Conservation (phyloP, 2,329 filamentous ascomycete species). For the Trichoderma gracile region DNA sequence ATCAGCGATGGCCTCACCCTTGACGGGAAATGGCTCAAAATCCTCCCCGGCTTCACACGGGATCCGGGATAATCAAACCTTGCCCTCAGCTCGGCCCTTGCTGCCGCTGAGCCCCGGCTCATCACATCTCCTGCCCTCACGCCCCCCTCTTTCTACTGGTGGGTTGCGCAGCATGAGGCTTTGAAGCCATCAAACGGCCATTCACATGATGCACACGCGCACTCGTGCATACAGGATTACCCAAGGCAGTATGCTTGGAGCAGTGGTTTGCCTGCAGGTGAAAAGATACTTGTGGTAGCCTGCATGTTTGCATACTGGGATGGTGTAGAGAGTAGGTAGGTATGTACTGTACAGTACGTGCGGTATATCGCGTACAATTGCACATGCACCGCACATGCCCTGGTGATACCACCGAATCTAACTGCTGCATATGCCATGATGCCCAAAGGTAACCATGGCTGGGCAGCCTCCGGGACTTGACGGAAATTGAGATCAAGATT, state of each 20-base stretch:
- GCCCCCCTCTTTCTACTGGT: neutral
- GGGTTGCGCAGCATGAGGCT: conserved; percentile 10
- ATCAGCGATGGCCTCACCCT: too few species aligned
- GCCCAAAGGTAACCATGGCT: conserved; percentile 23
- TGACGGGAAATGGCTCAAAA: neutral
- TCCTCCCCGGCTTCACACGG: neutral
- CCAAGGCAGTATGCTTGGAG: neutral
- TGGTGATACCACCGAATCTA: neutral
- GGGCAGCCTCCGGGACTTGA: conserved; percentile 21
- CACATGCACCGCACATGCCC: neutral
- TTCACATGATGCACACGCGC: conserved; percentile 13
- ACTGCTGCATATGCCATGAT: conserved; percentile 20
- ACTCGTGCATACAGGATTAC: conserved; percentile 12
- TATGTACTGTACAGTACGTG: too few species aligned
- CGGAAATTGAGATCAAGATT: conserved; percentile 20
- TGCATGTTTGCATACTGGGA: too few species aligned
- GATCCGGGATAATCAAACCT: conserved; percentile 2
- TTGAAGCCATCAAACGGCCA: conserved; percentile 10
- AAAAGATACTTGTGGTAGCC: neutral
- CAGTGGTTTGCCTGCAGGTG: too few species aligned
- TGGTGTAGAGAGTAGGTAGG: too few species aligned
- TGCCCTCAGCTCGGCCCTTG: conserved; percentile 10
- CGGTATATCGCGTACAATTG: neutral
- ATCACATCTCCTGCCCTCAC: neutral
- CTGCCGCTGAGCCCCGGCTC: neutral